A percentile compares a stretch with the other conserved stretches of the same genome.
Evolutionary conservation across 2,329 filamentous ascomycete genomes (phyloP).

Genomic region (Neopestalotiopsis rosae): DNA sequence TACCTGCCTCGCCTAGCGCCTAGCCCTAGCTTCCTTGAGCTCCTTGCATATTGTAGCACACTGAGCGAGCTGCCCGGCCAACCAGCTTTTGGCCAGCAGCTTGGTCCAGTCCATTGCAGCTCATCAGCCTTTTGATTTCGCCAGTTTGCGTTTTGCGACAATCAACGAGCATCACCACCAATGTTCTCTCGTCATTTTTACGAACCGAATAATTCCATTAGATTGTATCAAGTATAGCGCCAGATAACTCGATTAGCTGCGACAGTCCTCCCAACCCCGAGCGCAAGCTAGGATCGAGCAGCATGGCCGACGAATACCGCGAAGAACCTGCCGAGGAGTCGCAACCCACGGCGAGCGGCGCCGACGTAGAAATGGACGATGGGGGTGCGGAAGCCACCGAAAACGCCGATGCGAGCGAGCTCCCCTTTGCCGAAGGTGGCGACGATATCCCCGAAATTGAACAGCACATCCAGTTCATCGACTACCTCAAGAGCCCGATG

Average conservation of each 20-base stretch:
- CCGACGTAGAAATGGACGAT: slow-evolving; percentile 44
- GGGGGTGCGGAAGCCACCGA: slow-evolving; percentile 37
- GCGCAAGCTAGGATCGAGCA: background rate
- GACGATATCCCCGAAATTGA: slow-evolving; percentile 43
- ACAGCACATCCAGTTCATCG: slow-evolving; percentile 53
- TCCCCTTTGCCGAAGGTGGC: slow-evolving; percentile 33
- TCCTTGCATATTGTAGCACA: background rate
- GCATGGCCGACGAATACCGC: slow-evolving; percentile 36
- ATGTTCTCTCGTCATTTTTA: background rate
- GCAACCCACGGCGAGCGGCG: slow-evolving; percentile 31
- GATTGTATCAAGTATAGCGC: background rate
- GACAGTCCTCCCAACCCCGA: background rate
- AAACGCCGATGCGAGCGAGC: slow-evolving; percentile 33
- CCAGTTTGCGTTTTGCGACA: background rate
- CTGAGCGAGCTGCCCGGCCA: background rate
- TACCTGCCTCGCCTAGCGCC: background rate
- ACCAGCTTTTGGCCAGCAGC: background rate
- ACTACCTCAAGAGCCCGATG: slow-evolving; percentile 72
- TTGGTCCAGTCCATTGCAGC: background rate
- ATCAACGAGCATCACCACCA: background rate
- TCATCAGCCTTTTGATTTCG: background rate
- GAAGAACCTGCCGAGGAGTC: slow-evolving; percentile 35
- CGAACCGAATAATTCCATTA: background rate
- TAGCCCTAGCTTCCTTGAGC: background rate
- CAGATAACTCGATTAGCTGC: background rate